These are phyloP conservation scores for Galium porrigens DNA, from an alignment of 305 asterid genomes.

Conservation along the genomic window DNA sequence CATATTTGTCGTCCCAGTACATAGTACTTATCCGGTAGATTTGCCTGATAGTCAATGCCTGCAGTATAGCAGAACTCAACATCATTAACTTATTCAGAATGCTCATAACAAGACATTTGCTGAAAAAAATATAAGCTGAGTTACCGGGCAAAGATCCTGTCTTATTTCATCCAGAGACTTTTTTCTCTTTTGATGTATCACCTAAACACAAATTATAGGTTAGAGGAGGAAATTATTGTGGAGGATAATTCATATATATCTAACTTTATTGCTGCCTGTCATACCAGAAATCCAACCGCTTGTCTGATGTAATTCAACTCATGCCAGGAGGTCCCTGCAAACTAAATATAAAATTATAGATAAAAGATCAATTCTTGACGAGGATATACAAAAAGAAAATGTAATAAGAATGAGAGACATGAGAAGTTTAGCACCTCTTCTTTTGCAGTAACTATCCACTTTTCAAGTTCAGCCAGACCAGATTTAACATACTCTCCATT, in stretches of 20 bases:
- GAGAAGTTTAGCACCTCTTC: constrained; percentile 53
- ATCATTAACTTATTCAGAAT: background rate
- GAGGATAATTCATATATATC: constrained; percentile 2
- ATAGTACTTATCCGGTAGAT: constrained; percentile 93
- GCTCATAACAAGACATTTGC: background rate
- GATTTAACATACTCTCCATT: constrained; percentile 95
- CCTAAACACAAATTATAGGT: constrained; percentile 30
- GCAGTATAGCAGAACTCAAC: constrained; percentile 11
- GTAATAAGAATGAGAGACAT: background rate
- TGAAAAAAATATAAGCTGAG: constrained; percentile 13
- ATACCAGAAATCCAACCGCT: constrained; percentile 96
- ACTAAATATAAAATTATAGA: constrained; percentile 34
- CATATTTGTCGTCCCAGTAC: constrained; percentile 99
- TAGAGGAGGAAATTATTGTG: background rate
- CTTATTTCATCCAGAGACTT: constrained; percentile 81
- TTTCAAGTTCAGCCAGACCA: constrained; percentile 88
- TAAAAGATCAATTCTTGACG: constrained; percentile 16
- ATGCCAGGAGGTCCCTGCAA: constrained; percentile 95
- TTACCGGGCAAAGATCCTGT: constrained; percentile 91
- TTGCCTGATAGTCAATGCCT: constrained; percentile 85
- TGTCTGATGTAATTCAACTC: constrained; percentile 89
- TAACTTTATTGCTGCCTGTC: constrained; percentile 9
- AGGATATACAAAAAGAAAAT: background rate
- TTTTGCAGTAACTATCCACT: constrained; percentile 73
- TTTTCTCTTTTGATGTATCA: constrained; percentile 88